Percentiles rank a stretch among this genome's conserved stretches.
Conservation (phyloP, 2,329 filamentous ascomycete genomes). For the Fusarium xyrophilum region DNA sequence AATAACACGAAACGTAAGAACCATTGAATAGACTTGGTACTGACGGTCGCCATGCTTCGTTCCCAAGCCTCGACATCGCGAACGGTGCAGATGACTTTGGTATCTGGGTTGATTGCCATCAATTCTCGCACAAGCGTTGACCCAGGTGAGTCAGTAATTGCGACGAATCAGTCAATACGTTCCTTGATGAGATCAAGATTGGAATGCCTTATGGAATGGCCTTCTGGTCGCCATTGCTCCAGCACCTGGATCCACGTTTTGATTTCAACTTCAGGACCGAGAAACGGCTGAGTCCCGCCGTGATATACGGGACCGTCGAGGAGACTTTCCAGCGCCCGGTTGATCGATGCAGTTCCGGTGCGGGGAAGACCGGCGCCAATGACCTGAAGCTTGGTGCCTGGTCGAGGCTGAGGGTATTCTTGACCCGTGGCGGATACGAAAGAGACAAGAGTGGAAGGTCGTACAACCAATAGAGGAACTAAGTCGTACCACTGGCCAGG, state of each 20-base stretch:
- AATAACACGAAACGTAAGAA: background rate
- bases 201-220: background rate
- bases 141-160: background rate
- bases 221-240: fast-evolving
- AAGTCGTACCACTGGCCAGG: fast-evolving
- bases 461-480: background rate
- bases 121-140: background rate
- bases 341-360: background rate
- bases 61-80: background rate
- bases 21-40: background rate
- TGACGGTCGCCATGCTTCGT: background rate
- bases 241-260: background rate
- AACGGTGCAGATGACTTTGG: background rate
- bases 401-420: background rate
- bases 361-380: background rate
- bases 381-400: background rate
- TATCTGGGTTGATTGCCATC: background rate
- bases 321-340: background rate
- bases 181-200: background rate
- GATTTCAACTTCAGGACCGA: fast-evolving
- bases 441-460: fast-evolving
- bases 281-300: background rate
- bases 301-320: background rate
- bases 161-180: background rate
- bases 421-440: background rate